Percentiles rank a stretch among this genome's conserved stretches.
Evolutionary conservation across 2,329 filamentous ascomycete species (phyloP).

Genomic region (Amesomyces nigricolor): DNA sequence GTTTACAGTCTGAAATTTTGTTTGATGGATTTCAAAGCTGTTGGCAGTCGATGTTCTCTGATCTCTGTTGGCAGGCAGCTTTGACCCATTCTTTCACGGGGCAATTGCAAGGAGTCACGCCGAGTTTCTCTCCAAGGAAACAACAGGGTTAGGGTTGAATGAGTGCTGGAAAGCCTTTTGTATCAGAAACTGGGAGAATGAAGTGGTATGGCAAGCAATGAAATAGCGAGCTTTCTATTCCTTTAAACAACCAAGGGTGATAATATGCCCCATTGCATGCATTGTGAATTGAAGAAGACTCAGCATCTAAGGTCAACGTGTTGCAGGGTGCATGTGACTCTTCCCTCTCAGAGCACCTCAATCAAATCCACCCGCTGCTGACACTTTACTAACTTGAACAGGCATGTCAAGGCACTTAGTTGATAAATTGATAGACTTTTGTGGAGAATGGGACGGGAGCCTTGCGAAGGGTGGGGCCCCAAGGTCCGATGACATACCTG

Average conservation of each 20-base stretch:
- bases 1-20: no score
- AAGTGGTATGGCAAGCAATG: no score
- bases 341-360: no score
- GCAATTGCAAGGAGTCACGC: neutral
- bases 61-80: neutral
- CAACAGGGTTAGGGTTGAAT: neutral
- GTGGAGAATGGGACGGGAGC: neutral
- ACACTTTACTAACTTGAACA: neutral
- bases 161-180: no score
- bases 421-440: neutral
- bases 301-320: no score
- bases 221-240: no score
- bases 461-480: slow-evolving; percentile 11
- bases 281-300: neutral
- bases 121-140: neutral
- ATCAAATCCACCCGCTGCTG: neutral
- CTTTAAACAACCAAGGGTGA: no score
- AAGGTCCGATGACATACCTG: slow-evolving; percentile 17
- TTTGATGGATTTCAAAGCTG: no score
- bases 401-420: neutral
- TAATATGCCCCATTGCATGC: no score
- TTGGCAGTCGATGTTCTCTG: no score
- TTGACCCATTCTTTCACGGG: neutral
- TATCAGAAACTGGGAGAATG: no score
- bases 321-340: no score